Evolutionary conservation across 2,329 filamentous ascomycete species (phyloP), one percentile per base, ranked within the genome.

Genomic region (Colletotrichum sp.): DNA sequence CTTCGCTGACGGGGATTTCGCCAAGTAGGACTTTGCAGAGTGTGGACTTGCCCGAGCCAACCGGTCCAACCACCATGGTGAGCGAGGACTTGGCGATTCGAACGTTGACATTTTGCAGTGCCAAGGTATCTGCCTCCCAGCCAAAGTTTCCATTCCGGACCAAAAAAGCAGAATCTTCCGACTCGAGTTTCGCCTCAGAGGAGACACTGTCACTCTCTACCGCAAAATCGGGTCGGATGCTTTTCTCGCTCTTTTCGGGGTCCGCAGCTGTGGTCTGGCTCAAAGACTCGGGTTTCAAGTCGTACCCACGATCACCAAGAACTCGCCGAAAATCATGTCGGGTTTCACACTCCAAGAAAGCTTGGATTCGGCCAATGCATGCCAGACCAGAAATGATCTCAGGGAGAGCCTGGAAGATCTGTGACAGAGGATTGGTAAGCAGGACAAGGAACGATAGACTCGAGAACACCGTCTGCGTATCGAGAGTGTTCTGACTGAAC

Each of bases 21-120:
- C 82, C 82, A 0, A 83, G 77, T 0, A 89, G 78, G 1, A 82
- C 84, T 43, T 85, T 85, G 79, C 83, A 85, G 0, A 87, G 78
- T 0, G 86, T 84, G 0, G 85, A 85, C 71, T 87, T 87, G 0
- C 86, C 86, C 1, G 82, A 83, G 1, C 81, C 86, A 8, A 87
- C 80, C 0, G 85, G 86, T 0, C 86, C 86, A 12, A 86, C 81
- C 2, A 87, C 78, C 12, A 87, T 81, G 4, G 84, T 87, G 2
- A 87, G 79, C 7, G 79, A 74, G 5, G 78, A 78, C 0, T 78
- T 69, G 5, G 82, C 80, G 4, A 87, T 79, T 1, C 77, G 77
- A 2, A 86, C 71, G 22, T 83, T 78, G 71, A 87, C 80, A 15
- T 83, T 65, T 2, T 62, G 78, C 5, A 87, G 79, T 12, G 76